Percentiles rank a stretch among this genome's conserved stretches.
These are phyloP conservation scores for Cercis canadensis DNA, from an alignment of 306 rosid species.

Conservation along the genomic window DNA sequence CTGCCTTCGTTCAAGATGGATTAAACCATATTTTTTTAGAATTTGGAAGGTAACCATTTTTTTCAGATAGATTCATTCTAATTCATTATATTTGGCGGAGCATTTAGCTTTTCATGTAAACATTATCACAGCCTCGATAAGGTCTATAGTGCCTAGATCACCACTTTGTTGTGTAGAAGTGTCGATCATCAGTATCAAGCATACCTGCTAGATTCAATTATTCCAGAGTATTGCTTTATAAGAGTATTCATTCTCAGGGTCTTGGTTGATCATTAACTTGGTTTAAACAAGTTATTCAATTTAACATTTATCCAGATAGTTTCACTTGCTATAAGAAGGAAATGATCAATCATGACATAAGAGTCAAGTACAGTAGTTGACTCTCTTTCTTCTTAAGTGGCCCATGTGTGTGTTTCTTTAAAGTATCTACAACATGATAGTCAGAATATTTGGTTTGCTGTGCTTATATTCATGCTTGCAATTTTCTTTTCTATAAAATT, in stretches of 20 bases:
- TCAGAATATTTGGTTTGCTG: constrained; percentile 11
- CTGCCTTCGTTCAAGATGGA: constrained; percentile 19
- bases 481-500: constrained; percentile 22
- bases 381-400: not conserved
- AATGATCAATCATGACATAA: constrained; percentile 15
- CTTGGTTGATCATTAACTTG: not conserved
- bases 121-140: no score
- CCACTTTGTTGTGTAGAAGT: no score
- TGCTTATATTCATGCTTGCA: constrained; percentile 26
- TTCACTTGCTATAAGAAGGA: constrained; percentile 18
- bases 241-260: constrained; percentile 7
- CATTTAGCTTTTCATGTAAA: no score
- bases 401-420: constrained; percentile 1
- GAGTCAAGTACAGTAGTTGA: constrained; percentile 9
- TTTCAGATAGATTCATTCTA: constrained; percentile 18
- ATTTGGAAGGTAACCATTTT: constrained; percentile 14
- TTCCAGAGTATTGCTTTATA: no score
- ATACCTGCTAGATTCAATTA: no score
- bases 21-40: constrained; percentile 17
- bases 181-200: no score
- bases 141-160: no score
- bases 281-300: not conserved
- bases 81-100: no score
- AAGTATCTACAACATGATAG: constrained; percentile 17
- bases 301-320: not conserved